phyloP scores from a whole-genome alignment of 2,329 filamentous ascomycete species.

The Didymella keratinophila region DNA sequence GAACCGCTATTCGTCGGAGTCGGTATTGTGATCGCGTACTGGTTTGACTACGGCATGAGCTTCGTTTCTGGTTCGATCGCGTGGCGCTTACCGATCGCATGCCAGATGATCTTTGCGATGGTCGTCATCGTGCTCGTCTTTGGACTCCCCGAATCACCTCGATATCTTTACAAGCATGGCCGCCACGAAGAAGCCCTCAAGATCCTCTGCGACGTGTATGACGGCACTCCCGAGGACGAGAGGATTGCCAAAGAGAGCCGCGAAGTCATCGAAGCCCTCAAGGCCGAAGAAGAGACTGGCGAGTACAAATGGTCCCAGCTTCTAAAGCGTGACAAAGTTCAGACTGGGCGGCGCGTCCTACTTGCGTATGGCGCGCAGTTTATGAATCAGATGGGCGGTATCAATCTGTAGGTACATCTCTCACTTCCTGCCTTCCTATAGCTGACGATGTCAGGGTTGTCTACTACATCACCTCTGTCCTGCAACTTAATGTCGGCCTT shows the following conservation, averaged over 20 bases:
- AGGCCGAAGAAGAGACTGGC: constrained; percentile 48
- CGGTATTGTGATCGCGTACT: constrained; percentile 60
- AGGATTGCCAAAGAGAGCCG: constrained; percentile 62
- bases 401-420: constrained; percentile 37
- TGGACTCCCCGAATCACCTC: constrained; percentile 38
- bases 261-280: constrained; percentile 49
- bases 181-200: constrained; percentile 57
- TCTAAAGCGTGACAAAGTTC: constrained; percentile 51
- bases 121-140: constrained; percentile 55
- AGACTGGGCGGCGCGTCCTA: constrained; percentile 51
- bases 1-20: constrained; percentile 60
- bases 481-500: constrained; percentile 58
- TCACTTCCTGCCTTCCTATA: neutral
- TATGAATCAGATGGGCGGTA: constrained; percentile 52
- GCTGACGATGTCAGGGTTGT: constrained; percentile 34
- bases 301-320: constrained; percentile 52
- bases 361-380: constrained; percentile 53
- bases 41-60: constrained; percentile 50
- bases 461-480: constrained; percentile 56
- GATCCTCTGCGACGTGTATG: constrained; percentile 60
- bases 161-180: constrained; percentile 40
- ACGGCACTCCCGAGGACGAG: constrained; percentile 58
- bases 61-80: constrained; percentile 53
- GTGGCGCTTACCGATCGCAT: constrained; percentile 58
- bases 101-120: constrained; percentile 55